phyloP scores from a whole-genome alignment of 2,329 filamentous ascomycete genomes.

The Penicillium sp. region DNA sequence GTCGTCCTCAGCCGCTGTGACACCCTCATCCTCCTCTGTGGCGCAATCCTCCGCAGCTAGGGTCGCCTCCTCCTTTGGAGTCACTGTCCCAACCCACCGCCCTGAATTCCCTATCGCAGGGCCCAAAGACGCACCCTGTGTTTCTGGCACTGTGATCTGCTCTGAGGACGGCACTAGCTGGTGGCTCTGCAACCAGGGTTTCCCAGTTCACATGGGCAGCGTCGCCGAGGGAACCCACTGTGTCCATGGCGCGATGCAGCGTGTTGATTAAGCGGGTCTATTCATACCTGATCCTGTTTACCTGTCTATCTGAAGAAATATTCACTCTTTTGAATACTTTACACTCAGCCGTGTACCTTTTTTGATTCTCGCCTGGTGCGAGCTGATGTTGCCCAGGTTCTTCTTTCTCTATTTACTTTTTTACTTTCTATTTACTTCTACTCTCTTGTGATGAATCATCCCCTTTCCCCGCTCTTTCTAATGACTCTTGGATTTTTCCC shows the following conservation, averaged over 20 bases:
- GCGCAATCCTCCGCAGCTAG: constrained; percentile 22
- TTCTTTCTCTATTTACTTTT: neutral
- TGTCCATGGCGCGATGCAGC: constrained; percentile 31
- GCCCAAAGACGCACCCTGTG: constrained; percentile 24
- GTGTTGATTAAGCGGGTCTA: neutral
- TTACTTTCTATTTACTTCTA: neutral
- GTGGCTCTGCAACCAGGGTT: constrained; percentile 40
- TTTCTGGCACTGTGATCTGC: constrained; percentile 39
- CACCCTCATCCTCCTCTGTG: constrained; percentile 17
- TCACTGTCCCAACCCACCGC: neutral
- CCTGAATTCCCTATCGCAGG: neutral
- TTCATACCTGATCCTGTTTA: neutral
- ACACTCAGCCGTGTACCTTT: neutral
- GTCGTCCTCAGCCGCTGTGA: neutral
- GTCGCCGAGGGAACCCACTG: constrained; percentile 45
- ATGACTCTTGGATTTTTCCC: neutral
- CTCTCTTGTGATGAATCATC: neutral
- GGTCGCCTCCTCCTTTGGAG: neutral
- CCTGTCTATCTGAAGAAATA: neutral
- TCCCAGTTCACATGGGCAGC: constrained; percentile 41
- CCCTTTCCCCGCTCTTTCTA: neutral
- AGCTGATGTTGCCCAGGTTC: neutral
- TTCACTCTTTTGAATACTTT: neutral
- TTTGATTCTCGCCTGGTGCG: neutral
- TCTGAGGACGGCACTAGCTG: constrained; percentile 37